These are phyloP conservation scores for Schizothecium vesticola DNA, from an alignment of 495 filamentous ascomycete species.

Conservation along the genomic window DNA sequence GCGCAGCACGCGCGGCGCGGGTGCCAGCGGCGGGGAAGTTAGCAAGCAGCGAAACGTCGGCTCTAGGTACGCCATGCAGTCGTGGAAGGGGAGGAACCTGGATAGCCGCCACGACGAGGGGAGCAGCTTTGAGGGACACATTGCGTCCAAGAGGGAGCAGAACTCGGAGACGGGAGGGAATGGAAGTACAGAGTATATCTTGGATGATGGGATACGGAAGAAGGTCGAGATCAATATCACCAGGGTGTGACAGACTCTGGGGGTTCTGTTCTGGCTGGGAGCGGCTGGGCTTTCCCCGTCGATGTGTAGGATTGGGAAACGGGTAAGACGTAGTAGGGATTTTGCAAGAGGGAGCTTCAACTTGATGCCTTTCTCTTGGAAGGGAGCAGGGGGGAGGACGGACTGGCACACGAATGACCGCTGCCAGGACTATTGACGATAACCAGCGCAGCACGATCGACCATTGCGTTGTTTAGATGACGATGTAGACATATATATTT, in stretches of 20 bases:
- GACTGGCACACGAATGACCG: neutral
- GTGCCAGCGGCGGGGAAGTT: conserved; percentile 1
- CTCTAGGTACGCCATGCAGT: conserved; percentile 19
- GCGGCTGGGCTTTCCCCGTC: neutral
- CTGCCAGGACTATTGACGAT: neutral
- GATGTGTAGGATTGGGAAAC: no score
- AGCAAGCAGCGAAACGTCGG: conserved; percentile 33
- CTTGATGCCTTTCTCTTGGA: neutral
- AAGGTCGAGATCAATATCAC: conserved; percentile 23
- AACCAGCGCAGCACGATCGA: no score
- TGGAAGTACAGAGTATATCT: conserved; percentile 19
- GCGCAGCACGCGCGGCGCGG: conserved; percentile 18
- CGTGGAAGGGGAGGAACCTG: conserved; percentile 16
- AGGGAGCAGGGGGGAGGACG: no score
- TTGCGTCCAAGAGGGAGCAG: conserved; percentile 8
- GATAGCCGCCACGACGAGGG: conserved; percentile 18
- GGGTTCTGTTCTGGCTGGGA: no score
- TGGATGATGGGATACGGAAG: conserved; percentile 22
- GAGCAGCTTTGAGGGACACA: conserved; percentile 16
- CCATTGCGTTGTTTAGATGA: no score
- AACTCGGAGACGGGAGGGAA: neutral
- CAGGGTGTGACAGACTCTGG: neutral
- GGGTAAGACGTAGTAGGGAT: neutral
- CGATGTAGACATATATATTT: no score
- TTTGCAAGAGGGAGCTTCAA: neutral